Percentiles rank a stretch among this genome's conserved stretches.
Evolutionary conservation across 495 filamentous ascomycete genomes (phyloP).

Genomic region (Astrocystis sublimbata): DNA sequence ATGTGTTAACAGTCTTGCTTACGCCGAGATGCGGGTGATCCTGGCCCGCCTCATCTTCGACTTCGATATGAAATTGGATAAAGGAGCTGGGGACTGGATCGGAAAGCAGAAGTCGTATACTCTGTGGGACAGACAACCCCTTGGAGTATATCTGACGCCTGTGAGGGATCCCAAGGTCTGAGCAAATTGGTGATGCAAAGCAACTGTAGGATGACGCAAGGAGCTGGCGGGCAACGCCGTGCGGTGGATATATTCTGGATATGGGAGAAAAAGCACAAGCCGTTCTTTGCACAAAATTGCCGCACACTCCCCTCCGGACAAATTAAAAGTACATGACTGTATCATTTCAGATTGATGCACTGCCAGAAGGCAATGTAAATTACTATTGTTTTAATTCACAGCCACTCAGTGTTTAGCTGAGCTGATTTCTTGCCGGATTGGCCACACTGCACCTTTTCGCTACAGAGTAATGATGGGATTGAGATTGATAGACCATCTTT

Average conservation of each 20-base stretch:
- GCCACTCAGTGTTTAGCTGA: too few species aligned
- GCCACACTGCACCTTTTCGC: too few species aligned
- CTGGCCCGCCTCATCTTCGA: slow-evolving; percentile 41
- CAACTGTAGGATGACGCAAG: not conserved
- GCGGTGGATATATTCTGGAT: not conserved
- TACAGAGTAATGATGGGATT: too few species aligned
- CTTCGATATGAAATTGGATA: slow-evolving; percentile 38
- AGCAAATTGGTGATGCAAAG: not conserved
- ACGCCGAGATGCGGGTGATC: slow-evolving; percentile 46
- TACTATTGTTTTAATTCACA: too few species aligned
- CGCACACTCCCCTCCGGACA: too few species aligned
- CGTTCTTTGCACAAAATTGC: too few species aligned
- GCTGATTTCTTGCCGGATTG: too few species aligned
- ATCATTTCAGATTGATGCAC: too few species aligned
- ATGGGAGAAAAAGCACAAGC: too few species aligned
- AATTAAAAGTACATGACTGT: too few species aligned
- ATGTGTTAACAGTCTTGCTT: slow-evolving; percentile 30
- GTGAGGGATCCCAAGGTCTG: slow-evolving; percentile 17
- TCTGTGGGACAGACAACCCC: slow-evolving; percentile 34
- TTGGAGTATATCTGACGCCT: slow-evolving; percentile 24
- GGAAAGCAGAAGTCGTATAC: slow-evolving; percentile 28
- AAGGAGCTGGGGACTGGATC: slow-evolving; percentile 34
- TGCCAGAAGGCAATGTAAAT: too few species aligned
- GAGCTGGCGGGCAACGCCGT: not conserved
- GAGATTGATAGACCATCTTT: too few species aligned